Evolutionary conservation across 2,329 filamentous ascomycete genomes (phyloP).

Genomic region (Pseudogymnoascus sp.): DNA sequence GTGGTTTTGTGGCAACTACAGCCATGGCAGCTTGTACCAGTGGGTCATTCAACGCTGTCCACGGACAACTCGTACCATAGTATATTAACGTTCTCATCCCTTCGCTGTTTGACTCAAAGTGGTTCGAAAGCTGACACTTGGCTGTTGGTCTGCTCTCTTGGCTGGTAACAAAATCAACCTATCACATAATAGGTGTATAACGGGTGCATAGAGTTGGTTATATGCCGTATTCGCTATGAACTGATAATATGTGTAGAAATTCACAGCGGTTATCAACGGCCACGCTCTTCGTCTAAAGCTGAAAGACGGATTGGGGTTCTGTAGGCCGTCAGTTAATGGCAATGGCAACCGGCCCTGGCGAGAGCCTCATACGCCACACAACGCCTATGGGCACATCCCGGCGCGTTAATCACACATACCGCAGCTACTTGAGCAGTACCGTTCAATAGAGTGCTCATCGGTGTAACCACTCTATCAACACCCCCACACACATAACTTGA

Average conservation of each 20-base stretch:
- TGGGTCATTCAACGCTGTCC: not conserved
- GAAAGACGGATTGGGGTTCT: not conserved
- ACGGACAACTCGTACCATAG: not conserved
- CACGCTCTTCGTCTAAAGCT: not conserved
- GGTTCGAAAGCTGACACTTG: not conserved
- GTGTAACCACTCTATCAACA: not conserved
- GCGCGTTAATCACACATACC: not conserved
- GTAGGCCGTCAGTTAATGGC: not conserved
- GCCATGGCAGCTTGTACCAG: not conserved
- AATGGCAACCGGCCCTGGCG: not conserved
- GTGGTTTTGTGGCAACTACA: not conserved
- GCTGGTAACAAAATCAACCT: not conserved
- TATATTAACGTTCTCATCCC: not conserved
- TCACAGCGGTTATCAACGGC: not conserved
- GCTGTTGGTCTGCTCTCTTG: not conserved
- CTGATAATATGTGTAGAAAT: not conserved
- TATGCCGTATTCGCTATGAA: not conserved
- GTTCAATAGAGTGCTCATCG: not conserved
- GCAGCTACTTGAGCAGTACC: not conserved
- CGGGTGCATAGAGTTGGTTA: not conserved
- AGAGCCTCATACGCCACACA: conserved; percentile 4
- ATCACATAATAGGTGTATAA: not conserved
- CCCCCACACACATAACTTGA: not conserved
- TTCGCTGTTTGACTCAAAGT: not conserved
- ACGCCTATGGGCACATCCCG: not conserved